Percentiles rank a stretch among this genome's conserved stretches.
Evolutionary conservation across 257 asterid species (phyloP).

Genomic region (Capsicum rhomboideum): DNA sequence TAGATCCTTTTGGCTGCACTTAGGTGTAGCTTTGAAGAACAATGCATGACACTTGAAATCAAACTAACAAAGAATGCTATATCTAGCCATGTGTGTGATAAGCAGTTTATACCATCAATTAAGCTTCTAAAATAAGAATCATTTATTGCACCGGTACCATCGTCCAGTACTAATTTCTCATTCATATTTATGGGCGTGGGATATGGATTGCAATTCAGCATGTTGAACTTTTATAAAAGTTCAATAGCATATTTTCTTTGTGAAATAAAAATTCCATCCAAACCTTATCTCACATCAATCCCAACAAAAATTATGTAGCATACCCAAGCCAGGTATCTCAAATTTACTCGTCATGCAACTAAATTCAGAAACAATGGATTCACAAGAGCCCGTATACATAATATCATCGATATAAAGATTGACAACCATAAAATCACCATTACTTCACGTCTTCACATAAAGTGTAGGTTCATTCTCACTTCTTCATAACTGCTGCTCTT

Average conservation of each 20-base stretch:
- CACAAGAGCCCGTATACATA: neutral
- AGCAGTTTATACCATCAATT: neutral
- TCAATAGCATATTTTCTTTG: too few relatives aligned
- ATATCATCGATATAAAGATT: too few relatives aligned
- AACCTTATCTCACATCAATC: too few relatives aligned
- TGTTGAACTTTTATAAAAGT: neutral
- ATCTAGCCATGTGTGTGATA: neutral
- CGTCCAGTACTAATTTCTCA: neutral
- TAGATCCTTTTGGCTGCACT: neutral
- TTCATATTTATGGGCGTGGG: neutral
- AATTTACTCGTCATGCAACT: neutral
- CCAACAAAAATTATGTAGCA: too few relatives aligned
- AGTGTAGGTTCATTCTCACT: conserved; percentile 1
- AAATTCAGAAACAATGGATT: neutral
- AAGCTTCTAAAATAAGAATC: neutral
- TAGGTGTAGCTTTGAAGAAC: neutral
- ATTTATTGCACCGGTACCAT: neutral
- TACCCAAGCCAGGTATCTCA: neutral
- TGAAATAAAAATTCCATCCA: too few relatives aligned
- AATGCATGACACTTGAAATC: neutral
- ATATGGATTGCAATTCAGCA: neutral
- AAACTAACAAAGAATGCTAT: too few relatives aligned
- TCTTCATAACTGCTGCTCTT: neutral
- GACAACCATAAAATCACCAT: neutral
- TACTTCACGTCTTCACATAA: neutral